Conservation (phyloP, 345 rosid species). For the Lenwebbia sp. region DNA sequence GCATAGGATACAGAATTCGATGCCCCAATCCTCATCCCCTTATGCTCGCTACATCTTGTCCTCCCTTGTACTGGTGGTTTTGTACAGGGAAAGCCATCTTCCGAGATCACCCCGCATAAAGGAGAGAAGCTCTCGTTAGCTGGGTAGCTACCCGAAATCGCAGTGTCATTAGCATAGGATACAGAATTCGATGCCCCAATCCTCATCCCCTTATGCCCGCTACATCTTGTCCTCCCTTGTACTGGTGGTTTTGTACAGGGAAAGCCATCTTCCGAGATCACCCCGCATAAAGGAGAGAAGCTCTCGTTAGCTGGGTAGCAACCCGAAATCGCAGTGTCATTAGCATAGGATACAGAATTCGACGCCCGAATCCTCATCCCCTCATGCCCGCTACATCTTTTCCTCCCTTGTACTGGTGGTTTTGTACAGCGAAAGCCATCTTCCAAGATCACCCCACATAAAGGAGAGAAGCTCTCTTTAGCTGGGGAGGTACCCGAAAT, state of each 20-base stretch:
- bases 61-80: no score
- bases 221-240: slow-evolving; percentile 63
- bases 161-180: no score
- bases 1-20: no score
- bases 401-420: slow-evolving; percentile 45
- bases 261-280: slow-evolving; percentile 29
- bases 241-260: slow-evolving; percentile 35
- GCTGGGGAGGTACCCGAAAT: neutral
- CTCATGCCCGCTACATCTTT: slow-evolving; percentile 62
- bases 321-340: neutral
- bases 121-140: no score
- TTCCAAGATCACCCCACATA: slow-evolving; percentile 42
- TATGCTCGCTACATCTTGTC: no score
- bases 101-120: no score
- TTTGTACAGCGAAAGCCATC: slow-evolving; percentile 37
- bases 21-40: no score
- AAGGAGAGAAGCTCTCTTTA: slow-evolving; percentile 7
- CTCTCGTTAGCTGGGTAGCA: slow-evolving; percentile 2
- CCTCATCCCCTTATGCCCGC: slow-evolving; percentile 61
- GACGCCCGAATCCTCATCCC: slow-evolving; percentile 35
- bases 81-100: no score
- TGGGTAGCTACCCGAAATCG: no score
- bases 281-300: slow-evolving; percentile 34
- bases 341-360: neutral
- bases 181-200: slow-evolving; percentile 5